Evolutionary conservation across 2,329 filamentous ascomycete genomes (phyloP).

Genomic region (Polytolypa hystricis): DNA sequence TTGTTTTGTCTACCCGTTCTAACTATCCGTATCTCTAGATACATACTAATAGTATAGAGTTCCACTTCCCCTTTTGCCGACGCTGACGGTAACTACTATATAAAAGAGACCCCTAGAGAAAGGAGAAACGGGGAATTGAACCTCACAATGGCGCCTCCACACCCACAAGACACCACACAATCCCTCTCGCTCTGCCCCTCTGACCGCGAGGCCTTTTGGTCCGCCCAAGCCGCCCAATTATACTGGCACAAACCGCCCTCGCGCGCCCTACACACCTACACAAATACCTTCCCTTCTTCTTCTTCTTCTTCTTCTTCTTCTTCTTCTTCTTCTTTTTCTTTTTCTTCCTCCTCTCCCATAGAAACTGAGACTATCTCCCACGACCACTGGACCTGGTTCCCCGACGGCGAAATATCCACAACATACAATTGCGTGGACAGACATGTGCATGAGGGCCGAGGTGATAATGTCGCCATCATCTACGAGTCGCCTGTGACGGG

Average conservation of each 20-base stretch:
- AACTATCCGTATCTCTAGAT: too few relatives aligned
- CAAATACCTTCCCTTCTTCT: too few relatives aligned
- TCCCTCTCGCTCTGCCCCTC: constrained; percentile 49
- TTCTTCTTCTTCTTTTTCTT: too few relatives aligned
- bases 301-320: too few relatives aligned
- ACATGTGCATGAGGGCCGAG: constrained; percentile 71
- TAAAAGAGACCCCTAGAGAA: too few relatives aligned
- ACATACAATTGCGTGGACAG: constrained; percentile 87
- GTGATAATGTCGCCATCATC: constrained; percentile 62
- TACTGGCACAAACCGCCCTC: constrained; percentile 71
- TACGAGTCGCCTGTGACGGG: constrained; percentile 81
- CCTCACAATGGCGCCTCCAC: constrained; percentile 15
- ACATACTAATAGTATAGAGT: too few relatives aligned
- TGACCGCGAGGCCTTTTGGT: constrained; percentile 67
- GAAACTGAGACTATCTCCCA: constrained; percentile 53
- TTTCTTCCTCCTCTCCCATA: constrained; percentile 47
- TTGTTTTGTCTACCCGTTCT: too few relatives aligned
- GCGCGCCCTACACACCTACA: constrained; percentile 46
- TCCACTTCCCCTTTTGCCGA: too few relatives aligned
- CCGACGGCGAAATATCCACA: constrained; percentile 77
- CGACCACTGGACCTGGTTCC: constrained; percentile 81
- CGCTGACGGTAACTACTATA: too few relatives aligned
- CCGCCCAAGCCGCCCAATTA: constrained; percentile 59
- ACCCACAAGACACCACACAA: constrained; percentile 41
- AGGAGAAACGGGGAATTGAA: too few relatives aligned